Conservation (phyloP, 2,329 filamentous ascomycete species). For the Colletotrichum cereale region DNA sequence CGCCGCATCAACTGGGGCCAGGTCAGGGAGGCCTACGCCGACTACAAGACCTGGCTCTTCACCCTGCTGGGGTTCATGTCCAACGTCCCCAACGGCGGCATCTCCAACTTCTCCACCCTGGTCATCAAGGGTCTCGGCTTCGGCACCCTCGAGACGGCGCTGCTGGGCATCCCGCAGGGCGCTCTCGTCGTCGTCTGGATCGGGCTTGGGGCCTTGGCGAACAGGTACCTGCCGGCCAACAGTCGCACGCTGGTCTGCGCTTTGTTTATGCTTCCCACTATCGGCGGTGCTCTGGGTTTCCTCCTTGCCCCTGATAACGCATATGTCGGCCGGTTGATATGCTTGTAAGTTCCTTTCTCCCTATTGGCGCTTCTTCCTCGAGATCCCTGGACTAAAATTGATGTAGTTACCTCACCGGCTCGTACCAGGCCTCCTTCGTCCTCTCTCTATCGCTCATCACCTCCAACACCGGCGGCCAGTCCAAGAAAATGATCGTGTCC, state of each 20-base stretch:
- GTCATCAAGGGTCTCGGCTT: constrained; percentile 72
- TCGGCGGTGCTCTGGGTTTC: constrained; percentile 69
- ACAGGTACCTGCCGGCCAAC: constrained; percentile 57
- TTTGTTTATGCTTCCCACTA: constrained; percentile 69
- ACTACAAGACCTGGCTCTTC: constrained; percentile 71
- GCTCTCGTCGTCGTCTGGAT: constrained; percentile 54
- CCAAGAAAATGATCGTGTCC: constrained; percentile 75
- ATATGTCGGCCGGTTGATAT: constrained; percentile 67
- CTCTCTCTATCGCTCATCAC: constrained; percentile 59
- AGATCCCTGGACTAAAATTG: neutral
- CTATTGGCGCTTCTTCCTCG: too few species aligned
- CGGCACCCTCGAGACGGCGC: constrained; percentile 51
- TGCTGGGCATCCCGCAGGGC: constrained; percentile 55
- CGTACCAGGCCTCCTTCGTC: constrained; percentile 56
- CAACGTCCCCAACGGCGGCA: constrained; percentile 69
- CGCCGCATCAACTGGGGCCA: constrained; percentile 67
- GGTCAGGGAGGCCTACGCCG: constrained; percentile 66
- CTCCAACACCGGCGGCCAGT: constrained; percentile 66
- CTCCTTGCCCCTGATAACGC: constrained; percentile 64
- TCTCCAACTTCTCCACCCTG: constrained; percentile 70
- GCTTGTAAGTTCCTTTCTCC: constrained; percentile 57
- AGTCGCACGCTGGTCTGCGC: constrained; percentile 66
- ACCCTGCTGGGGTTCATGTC: constrained; percentile 65
- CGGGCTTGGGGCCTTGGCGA: constrained; percentile 55
- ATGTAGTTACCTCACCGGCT: constrained; percentile 51